Evolutionary conservation across 352 stramenopile genomes (phyloP).

Genomic region (Pythium brassicae): DNA sequence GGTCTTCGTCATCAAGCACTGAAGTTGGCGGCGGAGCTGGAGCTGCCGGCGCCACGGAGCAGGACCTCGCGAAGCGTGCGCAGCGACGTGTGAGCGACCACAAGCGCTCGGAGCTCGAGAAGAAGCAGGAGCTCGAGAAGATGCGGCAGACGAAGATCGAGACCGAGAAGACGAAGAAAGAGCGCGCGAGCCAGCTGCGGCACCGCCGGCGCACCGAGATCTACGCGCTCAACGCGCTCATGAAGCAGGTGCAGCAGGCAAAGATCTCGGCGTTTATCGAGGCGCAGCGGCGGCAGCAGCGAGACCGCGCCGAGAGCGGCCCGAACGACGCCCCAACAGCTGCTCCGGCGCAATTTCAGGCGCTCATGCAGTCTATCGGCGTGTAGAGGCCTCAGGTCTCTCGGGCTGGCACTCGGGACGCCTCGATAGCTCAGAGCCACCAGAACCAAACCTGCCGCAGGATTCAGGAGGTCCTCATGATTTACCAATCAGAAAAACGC

Average conservation of each 20-base stretch:
- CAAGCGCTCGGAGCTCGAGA: conserved; percentile 57
- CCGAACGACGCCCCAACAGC: background rate
- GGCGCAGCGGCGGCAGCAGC: conserved; percentile 16
- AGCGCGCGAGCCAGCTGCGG: conserved; percentile 37
- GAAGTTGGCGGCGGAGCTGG: background rate
- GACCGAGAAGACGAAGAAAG: conserved; percentile 42
- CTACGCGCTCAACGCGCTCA: conserved; percentile 63
- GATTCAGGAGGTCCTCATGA: too few relatives aligned
- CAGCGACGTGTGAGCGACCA: conserved; percentile 49
- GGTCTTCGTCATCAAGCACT: background rate
- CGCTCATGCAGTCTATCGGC: conserved; percentile 21
- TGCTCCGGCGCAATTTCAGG: background rate
- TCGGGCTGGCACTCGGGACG: background rate
- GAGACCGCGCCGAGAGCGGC: conserved; percentile 14
- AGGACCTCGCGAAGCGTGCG: conserved; percentile 38
- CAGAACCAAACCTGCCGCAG: background rate
- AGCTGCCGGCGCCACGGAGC: conserved; percentile 6
- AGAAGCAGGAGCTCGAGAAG: conserved; percentile 44
- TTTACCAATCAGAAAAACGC: too few relatives aligned
- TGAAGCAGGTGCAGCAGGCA: conserved; percentile 58
- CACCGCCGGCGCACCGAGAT: conserved; percentile 61
- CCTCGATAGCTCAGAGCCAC: background rate
- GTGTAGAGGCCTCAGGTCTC: conserved; percentile 7
- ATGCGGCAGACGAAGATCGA: conserved; percentile 31
- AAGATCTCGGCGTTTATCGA: conserved; percentile 53